phyloP scores from a whole-genome alignment of 2,329 filamentous ascomycete genomes.

The Phaeosphaeriaceae sp. region DNA sequence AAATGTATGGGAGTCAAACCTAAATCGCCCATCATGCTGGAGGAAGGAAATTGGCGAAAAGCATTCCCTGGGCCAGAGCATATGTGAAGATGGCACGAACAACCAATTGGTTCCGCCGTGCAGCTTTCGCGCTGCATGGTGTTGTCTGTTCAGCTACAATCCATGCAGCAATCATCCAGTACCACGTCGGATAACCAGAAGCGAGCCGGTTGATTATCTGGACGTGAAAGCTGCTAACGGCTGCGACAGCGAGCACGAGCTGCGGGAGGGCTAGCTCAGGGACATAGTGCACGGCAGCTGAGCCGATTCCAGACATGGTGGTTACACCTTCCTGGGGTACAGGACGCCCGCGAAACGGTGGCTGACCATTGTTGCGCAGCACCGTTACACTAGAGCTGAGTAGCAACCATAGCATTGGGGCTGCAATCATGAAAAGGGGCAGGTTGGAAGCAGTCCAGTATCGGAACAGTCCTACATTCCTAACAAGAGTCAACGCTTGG shows the following conservation, averaged over 20 bases:
- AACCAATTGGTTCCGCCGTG: slow-evolving; percentile 18
- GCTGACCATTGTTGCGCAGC: slow-evolving; percentile 55
- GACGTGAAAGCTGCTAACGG: slow-evolving; percentile 84
- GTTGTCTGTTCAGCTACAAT: slow-evolving; percentile 12
- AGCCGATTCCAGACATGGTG: slow-evolving; percentile 8
- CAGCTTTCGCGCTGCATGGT: background rate
- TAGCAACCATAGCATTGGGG: slow-evolving; percentile 76
- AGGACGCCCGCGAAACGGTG: slow-evolving; percentile 27
- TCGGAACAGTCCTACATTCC: slow-evolving; percentile 84
- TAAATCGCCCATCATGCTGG: slow-evolving; percentile 69
- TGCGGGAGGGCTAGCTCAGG: slow-evolving; percentile 72
- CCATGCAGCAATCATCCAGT: slow-evolving; percentile 73
- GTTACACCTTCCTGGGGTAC: slow-evolving; percentile 20
- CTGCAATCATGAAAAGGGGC: slow-evolving; percentile 84
- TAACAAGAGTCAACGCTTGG: slow-evolving; percentile 49
- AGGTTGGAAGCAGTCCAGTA: slow-evolving; percentile 92
- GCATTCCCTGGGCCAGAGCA: slow-evolving; percentile 77
- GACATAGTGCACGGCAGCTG: slow-evolving; percentile 17
- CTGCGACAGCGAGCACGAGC: slow-evolving; percentile 72
- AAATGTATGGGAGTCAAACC: background rate
- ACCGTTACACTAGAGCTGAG: slow-evolving; percentile 59
- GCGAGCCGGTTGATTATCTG: slow-evolving; percentile 92
- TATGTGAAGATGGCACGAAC: slow-evolving; percentile 74
- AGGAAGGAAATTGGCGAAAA: slow-evolving; percentile 91
- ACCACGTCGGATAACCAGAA: slow-evolving; percentile 89